A percentile compares a stretch with the other conserved stretches of the same genome.
These are phyloP conservation scores for Coemansia sp. DNA, from an alignment of 192 early-diverging fungal genomes.

Conservation along the genomic window DNA sequence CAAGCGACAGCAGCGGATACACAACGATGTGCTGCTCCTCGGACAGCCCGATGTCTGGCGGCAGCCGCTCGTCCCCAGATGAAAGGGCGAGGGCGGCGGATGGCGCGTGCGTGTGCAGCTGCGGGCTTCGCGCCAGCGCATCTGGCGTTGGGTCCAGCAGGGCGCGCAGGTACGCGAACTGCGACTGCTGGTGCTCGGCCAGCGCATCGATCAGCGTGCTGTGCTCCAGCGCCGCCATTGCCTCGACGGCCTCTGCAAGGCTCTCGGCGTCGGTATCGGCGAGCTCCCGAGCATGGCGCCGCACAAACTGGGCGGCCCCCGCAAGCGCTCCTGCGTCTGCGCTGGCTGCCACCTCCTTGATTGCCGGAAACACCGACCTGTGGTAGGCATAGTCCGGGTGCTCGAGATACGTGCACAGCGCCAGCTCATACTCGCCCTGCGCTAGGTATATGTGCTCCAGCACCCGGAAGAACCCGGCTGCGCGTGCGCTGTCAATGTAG, in stretches of 20 bases:
- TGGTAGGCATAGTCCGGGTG: slow-evolving; percentile 38
- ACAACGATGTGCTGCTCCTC: slow-evolving; percentile 51
- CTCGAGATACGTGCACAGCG: slow-evolving; percentile 44
- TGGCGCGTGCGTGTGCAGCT: not conserved
- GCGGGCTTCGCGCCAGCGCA: slow-evolving; percentile 11
- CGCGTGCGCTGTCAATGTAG: slow-evolving; percentile 33
- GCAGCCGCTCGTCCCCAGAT: slow-evolving; percentile 30
- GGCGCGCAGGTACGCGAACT: slow-evolving; percentile 41
- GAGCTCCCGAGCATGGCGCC: slow-evolving; percentile 14
- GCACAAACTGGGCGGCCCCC: slow-evolving; percentile 18
- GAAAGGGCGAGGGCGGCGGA: not conserved
- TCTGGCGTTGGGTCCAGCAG: slow-evolving; percentile 39
- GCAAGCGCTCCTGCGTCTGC: not conserved
- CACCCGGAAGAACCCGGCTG: slow-evolving; percentile 46
- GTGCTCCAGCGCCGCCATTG: slow-evolving; percentile 22
- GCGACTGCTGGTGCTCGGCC: slow-evolving; percentile 15
- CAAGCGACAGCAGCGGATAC: slow-evolving; percentile 41
- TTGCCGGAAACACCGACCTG: slow-evolving; percentile 36
- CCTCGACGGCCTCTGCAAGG: slow-evolving; percentile 29
- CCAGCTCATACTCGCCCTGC: slow-evolving; percentile 31
- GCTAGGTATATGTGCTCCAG: slow-evolving; percentile 40
- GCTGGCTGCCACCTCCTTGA: slow-evolving; percentile 22
- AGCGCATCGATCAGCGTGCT: slow-evolving; percentile 16
- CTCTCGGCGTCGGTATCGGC: slow-evolving; percentile 41
- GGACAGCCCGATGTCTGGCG: slow-evolving; percentile 41